Conservation (phyloP, 495 filamentous ascomycete genomes). For the Trichoderma parareesei region DNA sequence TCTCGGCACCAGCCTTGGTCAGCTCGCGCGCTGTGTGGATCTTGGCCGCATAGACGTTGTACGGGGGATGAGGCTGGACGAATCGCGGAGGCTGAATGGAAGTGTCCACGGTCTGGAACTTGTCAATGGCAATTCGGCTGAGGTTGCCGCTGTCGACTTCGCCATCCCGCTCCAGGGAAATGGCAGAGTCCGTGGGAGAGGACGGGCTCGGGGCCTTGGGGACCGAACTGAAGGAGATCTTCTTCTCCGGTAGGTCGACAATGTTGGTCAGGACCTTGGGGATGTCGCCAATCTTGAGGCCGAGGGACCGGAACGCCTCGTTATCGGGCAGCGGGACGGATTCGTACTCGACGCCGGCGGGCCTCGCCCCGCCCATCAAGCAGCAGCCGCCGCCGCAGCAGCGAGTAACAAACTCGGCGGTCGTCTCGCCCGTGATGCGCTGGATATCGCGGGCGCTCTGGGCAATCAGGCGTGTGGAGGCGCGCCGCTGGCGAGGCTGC, state of each 20-base stretch:
- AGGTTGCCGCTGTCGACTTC: constrained; percentile 24
- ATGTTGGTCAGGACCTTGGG: constrained; percentile 62
- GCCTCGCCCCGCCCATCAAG: constrained; percentile 51
- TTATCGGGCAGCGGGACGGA: constrained; percentile 68
- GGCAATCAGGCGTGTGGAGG: constrained; percentile 72
- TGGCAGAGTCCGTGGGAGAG: constrained; percentile 31
- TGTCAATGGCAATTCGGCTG: constrained; percentile 18
- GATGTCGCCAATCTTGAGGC: constrained; percentile 67
- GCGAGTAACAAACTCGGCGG: constrained; percentile 52
- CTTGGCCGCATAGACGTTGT: constrained; percentile 79
- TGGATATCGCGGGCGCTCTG: constrained; percentile 67
- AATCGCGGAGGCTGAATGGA: constrained; percentile 70
- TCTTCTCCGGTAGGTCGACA: constrained; percentile 64
- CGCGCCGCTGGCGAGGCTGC: constrained; percentile 50
- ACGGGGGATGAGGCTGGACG: constrained; percentile 91
- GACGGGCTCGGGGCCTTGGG: constrained; percentile 25
- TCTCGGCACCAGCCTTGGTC: constrained; percentile 85
- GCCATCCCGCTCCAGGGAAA: constrained; percentile 19
- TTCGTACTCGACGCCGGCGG: constrained; percentile 40
- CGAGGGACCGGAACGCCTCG: constrained; percentile 69
- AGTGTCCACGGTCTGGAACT: constrained; percentile 25
- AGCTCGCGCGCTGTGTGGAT: constrained; percentile 77
- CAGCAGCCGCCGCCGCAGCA: constrained; percentile 97
- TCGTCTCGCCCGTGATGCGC: constrained; percentile 55
- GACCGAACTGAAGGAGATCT: constrained; percentile 53